Evolutionary conservation across 176 grass and related monocot genomes (phyloP), one percentile per base, ranked within the genome.

Genomic region (Cocos nucifera): DNA sequence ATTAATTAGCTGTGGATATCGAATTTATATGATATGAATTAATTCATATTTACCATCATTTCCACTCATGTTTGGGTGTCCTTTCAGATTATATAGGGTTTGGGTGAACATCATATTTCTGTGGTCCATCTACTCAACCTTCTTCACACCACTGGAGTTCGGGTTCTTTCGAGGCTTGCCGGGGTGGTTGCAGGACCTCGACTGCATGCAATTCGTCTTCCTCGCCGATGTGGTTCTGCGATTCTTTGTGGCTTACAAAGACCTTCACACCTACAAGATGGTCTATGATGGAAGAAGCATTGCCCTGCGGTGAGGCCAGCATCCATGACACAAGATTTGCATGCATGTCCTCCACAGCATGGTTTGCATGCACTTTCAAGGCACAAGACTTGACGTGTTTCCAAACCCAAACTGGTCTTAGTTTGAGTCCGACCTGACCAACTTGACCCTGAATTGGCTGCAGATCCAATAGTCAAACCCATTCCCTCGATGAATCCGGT

Each of bases 111-210:
- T 74, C 22, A 51, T 87, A 56, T 85, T 96, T 63, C 3, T 96
- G 9, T 96, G 69, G 86, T 90, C 86, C 57, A 79, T 96, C 65
- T 96, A 78, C 75, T 96, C 86, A 15, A 75, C 78, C 61, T 90
- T 96, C 83, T 85, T 80, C 78, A 87, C 91, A 23, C 83, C 86
- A n/a, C 71, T 96, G 65, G 91, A 84, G 54, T 96, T 85, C 32
- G 81, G 78, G 50, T 90, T 90, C 77, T 96, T 96, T 71, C 74
- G 83, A 0, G 91, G 86, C 5, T 63, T 90, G 72, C 86, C 91
- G 3, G 61, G 82, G 54, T 71, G 77, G 54, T 35, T 90, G 20
- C 52, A 74, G 23, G 61, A 85, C 75, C 83, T 96, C 29, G 86
- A 96, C 52, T 96, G 72, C 61, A 83, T 66, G 20, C 86, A 96